A percentile compares a stretch with the other conserved stretches of the same genome.
Evolutionary conservation across 352 stramenopile species (phyloP).

Genomic region (Phytophthora sojae): DNA sequence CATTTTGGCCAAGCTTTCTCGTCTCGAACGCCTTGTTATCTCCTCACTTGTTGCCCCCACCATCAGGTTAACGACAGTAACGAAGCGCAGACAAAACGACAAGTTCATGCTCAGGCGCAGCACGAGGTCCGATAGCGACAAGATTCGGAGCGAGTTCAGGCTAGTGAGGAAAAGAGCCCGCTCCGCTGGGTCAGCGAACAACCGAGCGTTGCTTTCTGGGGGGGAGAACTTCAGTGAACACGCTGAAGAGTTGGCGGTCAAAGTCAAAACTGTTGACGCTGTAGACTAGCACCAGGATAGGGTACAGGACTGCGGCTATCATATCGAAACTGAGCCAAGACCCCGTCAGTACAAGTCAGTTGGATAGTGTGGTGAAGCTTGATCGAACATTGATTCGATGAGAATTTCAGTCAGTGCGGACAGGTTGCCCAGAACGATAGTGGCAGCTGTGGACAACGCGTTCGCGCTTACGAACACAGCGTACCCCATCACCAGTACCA

Average conservation of each 20-base stretch:
- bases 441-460: conserved; percentile 16
- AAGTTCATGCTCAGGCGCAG: conserved; percentile 41
- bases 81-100: conserved; percentile 40
- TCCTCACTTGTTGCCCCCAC: conserved; percentile 7
- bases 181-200: conserved; percentile 30
- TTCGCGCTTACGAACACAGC: conserved; percentile 23
- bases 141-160: conserved; percentile 37
- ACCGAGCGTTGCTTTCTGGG: conserved; percentile 21
- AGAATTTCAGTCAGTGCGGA: conserved; percentile 34
- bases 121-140: conserved; percentile 16
- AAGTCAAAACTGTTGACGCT: conserved; percentile 35
- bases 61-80: conserved; percentile 27
- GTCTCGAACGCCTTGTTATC: conserved; percentile 6
- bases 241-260: conserved; percentile 25
- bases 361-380: not conserved
- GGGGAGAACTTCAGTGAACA: conserved; percentile 20
- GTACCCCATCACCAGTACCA: conserved; percentile 28
- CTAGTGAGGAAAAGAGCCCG: conserved; percentile 27
- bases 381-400: conserved; percentile 25
- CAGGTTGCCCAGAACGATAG: conserved; percentile 19
- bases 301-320: conserved; percentile 31
- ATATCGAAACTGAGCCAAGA: conserved; percentile 33
- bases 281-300: conserved; percentile 33
- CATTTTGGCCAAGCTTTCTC: conserved; percentile 11
- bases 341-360: not conserved